Percentiles rank a stretch among this genome's conserved stretches.
phyloP scores from a whole-genome alignment of 495 filamentous ascomycete genomes.

The Neurospora hispaniola region DNA sequence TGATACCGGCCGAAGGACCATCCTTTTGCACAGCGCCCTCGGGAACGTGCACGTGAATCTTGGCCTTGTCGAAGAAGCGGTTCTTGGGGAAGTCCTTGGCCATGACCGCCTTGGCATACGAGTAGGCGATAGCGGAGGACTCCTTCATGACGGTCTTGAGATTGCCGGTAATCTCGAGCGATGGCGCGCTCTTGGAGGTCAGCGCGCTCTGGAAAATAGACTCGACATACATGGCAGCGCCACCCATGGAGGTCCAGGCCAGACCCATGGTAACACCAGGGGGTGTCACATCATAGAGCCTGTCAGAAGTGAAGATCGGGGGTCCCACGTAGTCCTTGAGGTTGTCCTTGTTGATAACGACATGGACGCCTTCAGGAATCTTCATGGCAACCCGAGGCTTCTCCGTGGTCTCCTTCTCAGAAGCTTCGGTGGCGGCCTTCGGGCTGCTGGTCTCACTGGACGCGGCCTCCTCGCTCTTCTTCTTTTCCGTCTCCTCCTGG shows the following conservation, averaged over 20 bases:
- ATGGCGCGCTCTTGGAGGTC: slow-evolving; percentile 56
- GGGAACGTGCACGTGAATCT: slow-evolving; percentile 91
- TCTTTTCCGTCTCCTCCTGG: slow-evolving; percentile 44
- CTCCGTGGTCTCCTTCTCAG: slow-evolving; percentile 39
- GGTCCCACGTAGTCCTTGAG: slow-evolving; percentile 97
- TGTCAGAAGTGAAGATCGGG: slow-evolving; percentile 88
- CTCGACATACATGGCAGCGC: slow-evolving; percentile 93
- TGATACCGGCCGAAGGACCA: slow-evolving; percentile 90
- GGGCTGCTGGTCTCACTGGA: slow-evolving; percentile 4
- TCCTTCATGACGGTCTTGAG: slow-evolving; percentile 98
- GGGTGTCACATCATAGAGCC: slow-evolving; percentile 88
- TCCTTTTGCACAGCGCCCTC: slow-evolving; percentile 97
- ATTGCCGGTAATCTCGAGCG: slow-evolving; percentile 85
- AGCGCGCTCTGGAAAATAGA: slow-evolving; percentile 84
- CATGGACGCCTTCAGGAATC: slow-evolving; percentile 79
- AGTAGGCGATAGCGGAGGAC: slow-evolving; percentile 87
- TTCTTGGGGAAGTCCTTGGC: slow-evolving; percentile 78
- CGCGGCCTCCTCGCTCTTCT: slow-evolving; percentile 6
- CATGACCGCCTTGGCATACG: slow-evolving; percentile 84
- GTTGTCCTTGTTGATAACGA: slow-evolving; percentile 79
- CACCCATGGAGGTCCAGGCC: slow-evolving; percentile 97
- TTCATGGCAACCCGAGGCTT: slow-evolving; percentile 68
- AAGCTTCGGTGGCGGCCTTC: slow-evolving; percentile 5
- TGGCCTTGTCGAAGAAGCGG: slow-evolving; percentile 91
- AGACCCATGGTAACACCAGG: slow-evolving; percentile 98